Conservation (phyloP, 2,329 filamentous ascomycete species). For the Talaromyces sp. region DNA sequence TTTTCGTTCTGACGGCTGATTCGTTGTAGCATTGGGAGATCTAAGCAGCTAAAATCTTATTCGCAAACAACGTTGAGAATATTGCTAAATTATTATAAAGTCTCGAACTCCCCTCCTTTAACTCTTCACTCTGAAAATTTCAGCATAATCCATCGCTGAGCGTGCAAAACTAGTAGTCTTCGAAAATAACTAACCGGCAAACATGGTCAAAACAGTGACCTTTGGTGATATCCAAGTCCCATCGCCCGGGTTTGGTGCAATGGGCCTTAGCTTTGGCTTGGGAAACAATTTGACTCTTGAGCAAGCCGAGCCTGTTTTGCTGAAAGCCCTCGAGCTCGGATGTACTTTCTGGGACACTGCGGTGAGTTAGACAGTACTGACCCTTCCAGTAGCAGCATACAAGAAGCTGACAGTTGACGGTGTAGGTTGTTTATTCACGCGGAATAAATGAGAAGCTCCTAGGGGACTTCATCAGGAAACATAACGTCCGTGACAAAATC, state of each 20-base stretch:
- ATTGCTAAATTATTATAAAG: background rate
- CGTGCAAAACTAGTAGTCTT: too few species aligned
- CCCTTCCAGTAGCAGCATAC: background rate
- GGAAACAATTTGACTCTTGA: slow-evolving; percentile 40
- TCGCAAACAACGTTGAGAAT: background rate
- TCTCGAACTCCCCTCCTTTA: background rate
- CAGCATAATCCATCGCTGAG: background rate
- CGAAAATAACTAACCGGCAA: background rate
- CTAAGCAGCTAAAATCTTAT: background rate
- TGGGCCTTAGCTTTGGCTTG: slow-evolving; percentile 44
- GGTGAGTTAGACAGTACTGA: slow-evolving; percentile 20
- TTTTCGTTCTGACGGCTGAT: background rate
- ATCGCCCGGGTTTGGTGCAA: slow-evolving; percentile 46
- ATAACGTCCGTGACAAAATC: slow-evolving; percentile 47
- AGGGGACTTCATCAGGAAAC: slow-evolving; percentile 48
- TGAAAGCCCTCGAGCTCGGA: slow-evolving; percentile 46
- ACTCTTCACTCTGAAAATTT: background rate
- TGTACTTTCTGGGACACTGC: slow-evolving; percentile 47
- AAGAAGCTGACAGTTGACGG: background rate
- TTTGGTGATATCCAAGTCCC: slow-evolving; percentile 38
- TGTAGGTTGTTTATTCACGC: slow-evolving; percentile 41
- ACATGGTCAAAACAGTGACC: slow-evolving; percentile 39
- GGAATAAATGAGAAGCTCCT: slow-evolving; percentile 48
- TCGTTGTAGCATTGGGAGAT: background rate
- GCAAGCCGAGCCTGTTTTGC: slow-evolving; percentile 45